Evolutionary conservation across 805 yeast species (phyloP), one percentile per base, ranked within the genome.

Genomic region (Lachancea mirantina): DNA sequence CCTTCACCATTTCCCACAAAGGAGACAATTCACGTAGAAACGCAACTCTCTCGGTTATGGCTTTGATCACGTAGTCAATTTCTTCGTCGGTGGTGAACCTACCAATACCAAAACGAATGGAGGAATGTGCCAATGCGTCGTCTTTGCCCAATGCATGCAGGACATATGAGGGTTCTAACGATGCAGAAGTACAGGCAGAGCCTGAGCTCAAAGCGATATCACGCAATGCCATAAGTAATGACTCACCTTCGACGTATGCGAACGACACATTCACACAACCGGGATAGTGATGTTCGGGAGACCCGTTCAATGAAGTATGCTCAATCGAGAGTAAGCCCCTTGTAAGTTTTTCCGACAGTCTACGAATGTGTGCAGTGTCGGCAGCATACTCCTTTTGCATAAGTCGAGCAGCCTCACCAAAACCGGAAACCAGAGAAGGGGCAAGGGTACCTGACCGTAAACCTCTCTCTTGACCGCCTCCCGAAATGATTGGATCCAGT

Each of bases 381-480:
- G 74, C 77, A 16, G 64, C 77, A 70, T 69, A 73, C 55, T 92
- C 98, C 47, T 67, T 62, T 34, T 57, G 59, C 72, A 85, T 80
- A 40, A 92, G 60, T 53, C 95, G 72, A 25, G 96, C 92, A 19
- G 98, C 98, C 62, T 92, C 97, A 41, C 98, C 98, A 57, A 92
- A 85, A 0, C 98, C 98, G 21, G 87, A 79, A 25, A 89, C 84
- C 52, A 87, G 69, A 14, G 97, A 95, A n/a, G 98, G 95, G 4
- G 98, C 88, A 55, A 92, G 71, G 18, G 98, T 92, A 40, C 98
- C 98, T 4, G 95, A 83, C 64, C 98, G 74, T 51, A 92, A 68
- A 39, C 98, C 98, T 67, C 98, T 81, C 66, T 92, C 98, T 66
- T 92, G 98, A 33, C 98, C 98, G 64, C 98, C 98, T 45, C 98